These are phyloP conservation scores for Wickerhamiella cacticola DNA, from an alignment of 805 yeast species.

Conservation along the genomic window DNA sequence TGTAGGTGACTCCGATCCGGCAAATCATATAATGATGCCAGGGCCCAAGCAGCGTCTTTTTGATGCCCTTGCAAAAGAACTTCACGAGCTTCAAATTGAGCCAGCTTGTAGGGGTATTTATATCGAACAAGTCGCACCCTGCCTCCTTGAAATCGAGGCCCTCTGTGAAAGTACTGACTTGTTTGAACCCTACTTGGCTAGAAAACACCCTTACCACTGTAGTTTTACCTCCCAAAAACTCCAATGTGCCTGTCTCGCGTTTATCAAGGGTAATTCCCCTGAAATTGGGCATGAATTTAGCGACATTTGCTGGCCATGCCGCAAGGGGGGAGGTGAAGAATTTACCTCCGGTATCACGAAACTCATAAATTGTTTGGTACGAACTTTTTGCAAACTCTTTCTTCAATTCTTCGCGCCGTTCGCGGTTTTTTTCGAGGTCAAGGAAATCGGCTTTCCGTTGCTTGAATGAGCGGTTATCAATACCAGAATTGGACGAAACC, in stretches of 20 bases:
- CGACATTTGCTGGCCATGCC: conserved; percentile 56
- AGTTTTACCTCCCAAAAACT: conserved; percentile 38
- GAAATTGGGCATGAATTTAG: conserved; percentile 76
- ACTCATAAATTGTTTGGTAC: conserved; percentile 51
- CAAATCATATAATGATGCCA: conserved; percentile 53
- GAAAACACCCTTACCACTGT: conserved; percentile 56
- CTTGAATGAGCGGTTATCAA: conserved; percentile 30
- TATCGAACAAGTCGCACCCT: conserved; percentile 57
- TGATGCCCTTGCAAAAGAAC: conserved; percentile 37
- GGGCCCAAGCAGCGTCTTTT: conserved; percentile 38
- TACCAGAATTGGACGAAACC: conserved; percentile 32
- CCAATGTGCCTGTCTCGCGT: conserved; percentile 28
- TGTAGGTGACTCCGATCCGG: conserved; percentile 45
- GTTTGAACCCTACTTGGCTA: conserved; percentile 56
- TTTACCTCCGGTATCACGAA: conserved; percentile 69
- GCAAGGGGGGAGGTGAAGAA: conserved; percentile 73
- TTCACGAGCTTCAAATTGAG: conserved; percentile 55
- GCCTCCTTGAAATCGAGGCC: conserved; percentile 32
- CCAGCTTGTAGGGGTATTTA: conserved; percentile 63
- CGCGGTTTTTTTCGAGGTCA: conserved; percentile 38
- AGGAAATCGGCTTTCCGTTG: conserved; percentile 38
- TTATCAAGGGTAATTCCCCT: conserved; percentile 40
- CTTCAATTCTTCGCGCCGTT: conserved; percentile 43
- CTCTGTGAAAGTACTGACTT: conserved; percentile 49
- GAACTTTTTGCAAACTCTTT: conserved; percentile 54